Evolutionary conservation across 805 yeast genomes (phyloP), one percentile per base, ranked within the genome.

Genomic region (Candida berthetii): DNA sequence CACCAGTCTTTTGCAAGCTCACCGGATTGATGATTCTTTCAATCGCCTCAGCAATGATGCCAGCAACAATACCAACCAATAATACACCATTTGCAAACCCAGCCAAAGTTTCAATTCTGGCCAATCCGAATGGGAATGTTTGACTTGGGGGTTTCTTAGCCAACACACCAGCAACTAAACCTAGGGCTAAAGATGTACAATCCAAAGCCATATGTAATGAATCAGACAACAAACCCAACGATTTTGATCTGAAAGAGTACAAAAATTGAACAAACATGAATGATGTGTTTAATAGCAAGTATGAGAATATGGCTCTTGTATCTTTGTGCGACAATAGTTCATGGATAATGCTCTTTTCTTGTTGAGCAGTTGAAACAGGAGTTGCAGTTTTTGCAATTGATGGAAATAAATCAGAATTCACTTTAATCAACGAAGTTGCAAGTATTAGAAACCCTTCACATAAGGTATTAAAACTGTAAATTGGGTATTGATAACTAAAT

Each of bases 131-230:
- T 1, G 98, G 97, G 56, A 76, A 91, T 40, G 75, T 72, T n/a
- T 81, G 72, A 44, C 76, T 76, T 5, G 85, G 74, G 2, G 80
- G 79, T 46, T 66, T 66, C 47, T 76, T 79, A 2, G 83, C 70
- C 40, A 79, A 63, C 13, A 78, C 72, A 18, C 95, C 86, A 0
- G 99, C 99, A 20, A 91, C 71, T 2, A 93, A 67, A 0, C 99
- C 99, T 25, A 93, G 74, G 3, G 93, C 79, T 42, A 93, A 67
- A 0, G 98, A 95, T 0, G 88, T 74, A 60, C 99, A 93, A 61
- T 93, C 99, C 42, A 93, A 69, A 3, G 95, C 85, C 99, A 93
- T 93, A 61, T 93, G 99, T 40, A 93, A 71, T 1, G 96, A 88
- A 57, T 93, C 99, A 16, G 96, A 88, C 40, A 93, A 62, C 19